Evolutionary conservation across 2,329 filamentous ascomycete genomes (phyloP).

Genomic region (Trichocomaceae sp.): DNA sequence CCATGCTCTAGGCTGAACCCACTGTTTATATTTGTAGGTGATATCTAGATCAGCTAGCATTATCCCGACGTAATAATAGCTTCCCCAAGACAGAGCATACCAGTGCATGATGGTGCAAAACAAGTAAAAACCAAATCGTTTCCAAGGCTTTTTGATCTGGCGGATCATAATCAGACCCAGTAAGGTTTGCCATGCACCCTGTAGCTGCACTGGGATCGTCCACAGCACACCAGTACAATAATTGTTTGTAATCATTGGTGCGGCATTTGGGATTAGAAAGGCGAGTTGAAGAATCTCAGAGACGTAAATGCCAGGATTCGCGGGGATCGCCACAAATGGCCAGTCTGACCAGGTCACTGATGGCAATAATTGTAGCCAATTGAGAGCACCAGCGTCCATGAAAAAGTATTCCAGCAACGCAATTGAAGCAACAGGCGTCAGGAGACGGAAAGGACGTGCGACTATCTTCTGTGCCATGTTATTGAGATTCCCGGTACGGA

Average conservation of each 20-base stretch:
- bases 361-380: slow-evolving; percentile 40
- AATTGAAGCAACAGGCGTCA: slow-evolving; percentile 41
- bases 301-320: slow-evolving; percentile 39
- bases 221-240: slow-evolving; percentile 47
- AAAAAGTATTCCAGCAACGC: slow-evolving; percentile 44
- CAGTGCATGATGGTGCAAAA: slow-evolving; percentile 41
- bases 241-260: slow-evolving; percentile 43
- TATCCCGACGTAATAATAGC: slow-evolving; percentile 42
- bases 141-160: slow-evolving; percentile 42
- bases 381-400: slow-evolving; percentile 39
- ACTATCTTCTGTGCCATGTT: slow-evolving; percentile 42
- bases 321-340: slow-evolving; percentile 39
- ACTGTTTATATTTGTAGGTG: slow-evolving; percentile 40
- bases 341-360: slow-evolving; percentile 44
- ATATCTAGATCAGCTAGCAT: slow-evolving; percentile 43
- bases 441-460: slow-evolving; percentile 39
- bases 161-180: slow-evolving; percentile 39
- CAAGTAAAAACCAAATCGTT: slow-evolving; percentile 41
- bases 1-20: slow-evolving; percentile 28
- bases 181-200: slow-evolving; percentile 42
- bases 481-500: slow-evolving; percentile 38
- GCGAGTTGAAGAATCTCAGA: slow-evolving; percentile 41
- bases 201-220: slow-evolving; percentile 46
- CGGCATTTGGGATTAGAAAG: slow-evolving; percentile 44
- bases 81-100: slow-evolving; percentile 44